Evolutionary conservation across 176 grass and related monocot species (phyloP).

Genomic region (Rhynchospora tenuis): DNA sequence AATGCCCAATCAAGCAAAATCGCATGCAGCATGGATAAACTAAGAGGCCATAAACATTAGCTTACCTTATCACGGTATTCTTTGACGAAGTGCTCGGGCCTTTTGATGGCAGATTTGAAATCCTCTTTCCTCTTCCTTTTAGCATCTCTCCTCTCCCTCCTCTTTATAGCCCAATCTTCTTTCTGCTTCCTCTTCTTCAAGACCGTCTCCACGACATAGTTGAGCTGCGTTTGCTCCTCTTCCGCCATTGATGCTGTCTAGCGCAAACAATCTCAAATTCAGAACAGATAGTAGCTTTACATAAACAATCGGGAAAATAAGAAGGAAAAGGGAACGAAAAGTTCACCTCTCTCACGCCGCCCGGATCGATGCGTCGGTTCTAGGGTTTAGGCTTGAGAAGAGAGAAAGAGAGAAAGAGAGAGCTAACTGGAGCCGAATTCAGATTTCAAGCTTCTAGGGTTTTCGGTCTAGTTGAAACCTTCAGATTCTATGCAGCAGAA

Average conservation of each 20-base stretch:
- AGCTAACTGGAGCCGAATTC: neutral
- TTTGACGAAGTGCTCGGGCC: constrained; percentile 79
- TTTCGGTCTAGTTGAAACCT: neutral
- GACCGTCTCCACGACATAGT: constrained; percentile 66
- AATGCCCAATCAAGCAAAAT: neutral
- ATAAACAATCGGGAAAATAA: neutral
- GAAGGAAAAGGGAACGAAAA: neutral
- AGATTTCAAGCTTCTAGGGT: neutral
- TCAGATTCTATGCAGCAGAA: neutral
- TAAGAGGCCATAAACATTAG: neutral
- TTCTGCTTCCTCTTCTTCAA: constrained; percentile 81
- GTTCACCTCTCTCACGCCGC: neutral
- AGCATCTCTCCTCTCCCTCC: constrained; percentile 39
- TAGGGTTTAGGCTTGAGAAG: neutral
- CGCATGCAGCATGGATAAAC: no score
- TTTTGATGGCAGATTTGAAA: constrained; percentile 47
- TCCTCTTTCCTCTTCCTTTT: constrained; percentile 39
- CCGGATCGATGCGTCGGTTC: neutral
- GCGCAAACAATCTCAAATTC: neutral
- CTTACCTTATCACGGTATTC: constrained; percentile 69
- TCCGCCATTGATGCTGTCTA: constrained; percentile 37
- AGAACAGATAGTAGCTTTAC: neutral
- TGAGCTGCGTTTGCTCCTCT: constrained; percentile 38
- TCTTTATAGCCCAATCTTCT: constrained; percentile 78
- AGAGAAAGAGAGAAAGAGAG: neutral